These are phyloP conservation scores for Arthromyces matolae DNA, from an alignment of 768 basidiomycete genomes.

Conservation along the genomic window DNA sequence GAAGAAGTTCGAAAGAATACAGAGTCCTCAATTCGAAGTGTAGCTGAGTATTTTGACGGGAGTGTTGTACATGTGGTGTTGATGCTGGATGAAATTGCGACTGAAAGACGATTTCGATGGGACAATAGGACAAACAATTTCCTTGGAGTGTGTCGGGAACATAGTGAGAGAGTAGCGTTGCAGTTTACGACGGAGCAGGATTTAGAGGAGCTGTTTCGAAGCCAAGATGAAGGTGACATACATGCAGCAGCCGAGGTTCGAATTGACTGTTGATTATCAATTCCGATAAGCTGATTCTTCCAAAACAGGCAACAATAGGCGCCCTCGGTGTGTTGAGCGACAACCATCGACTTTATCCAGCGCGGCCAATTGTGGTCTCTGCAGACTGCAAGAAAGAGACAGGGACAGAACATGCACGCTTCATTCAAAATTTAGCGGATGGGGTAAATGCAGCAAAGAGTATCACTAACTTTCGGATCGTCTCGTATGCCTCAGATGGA, in stretches of 20 bases:
- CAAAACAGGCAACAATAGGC: slow-evolving; percentile 24
- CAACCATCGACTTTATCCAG: slow-evolving; percentile 22
- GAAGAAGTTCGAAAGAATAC: slow-evolving; percentile 7
- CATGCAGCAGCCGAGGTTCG: slow-evolving; percentile 14
- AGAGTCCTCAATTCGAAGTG: neutral
- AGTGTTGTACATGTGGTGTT: slow-evolving; percentile 2
- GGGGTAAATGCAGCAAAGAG: slow-evolving; percentile 6
- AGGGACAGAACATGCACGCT: slow-evolving; percentile 17
- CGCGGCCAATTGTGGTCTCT: slow-evolving; percentile 24
- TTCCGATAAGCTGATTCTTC: neutral
- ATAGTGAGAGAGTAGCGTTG: neutral
- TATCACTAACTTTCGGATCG: slow-evolving; percentile 6
- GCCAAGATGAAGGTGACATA: slow-evolving; percentile 3
- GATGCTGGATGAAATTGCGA: slow-evolving; percentile 13
- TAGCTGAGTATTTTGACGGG: neutral
- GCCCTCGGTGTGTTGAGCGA: slow-evolving; percentile 24
- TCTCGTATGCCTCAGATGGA: slow-evolving; percentile 28
- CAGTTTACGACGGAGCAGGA: slow-evolving; percentile 14
- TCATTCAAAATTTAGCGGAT: slow-evolving; percentile 13
- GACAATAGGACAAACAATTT: slow-evolving; percentile 7
- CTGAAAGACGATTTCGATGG: slow-evolving; percentile 5
- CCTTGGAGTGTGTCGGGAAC: slow-evolving; percentile 10
- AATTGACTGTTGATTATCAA: neutral
- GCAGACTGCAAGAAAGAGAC: slow-evolving; percentile 27
- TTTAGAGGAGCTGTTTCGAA: slow-evolving; percentile 6